Evolutionary conservation across 768 basidiomycete species (phyloP), one percentile per base, ranked within the genome.

Genomic region (Boletus speciosus): DNA sequence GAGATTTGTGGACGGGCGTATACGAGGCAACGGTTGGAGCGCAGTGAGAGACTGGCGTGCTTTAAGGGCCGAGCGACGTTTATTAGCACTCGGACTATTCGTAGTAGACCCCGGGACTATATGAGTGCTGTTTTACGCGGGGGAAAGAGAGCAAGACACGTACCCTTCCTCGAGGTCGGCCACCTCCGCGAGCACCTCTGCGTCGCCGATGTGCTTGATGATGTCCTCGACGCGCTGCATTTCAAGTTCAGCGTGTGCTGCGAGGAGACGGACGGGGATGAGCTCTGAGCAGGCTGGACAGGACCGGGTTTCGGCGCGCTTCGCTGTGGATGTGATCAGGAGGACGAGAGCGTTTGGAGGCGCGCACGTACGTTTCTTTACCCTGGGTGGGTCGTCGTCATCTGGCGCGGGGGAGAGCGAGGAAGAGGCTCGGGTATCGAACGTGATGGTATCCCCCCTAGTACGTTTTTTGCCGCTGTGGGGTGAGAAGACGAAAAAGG

Each of bases 241-340:
- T 67, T 93, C 90, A 27, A 91, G 75, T 39, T 76, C 76, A 4
- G 79, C 76, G 60, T 92, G 90, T 52, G 73, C 76, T 3, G 74
- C 75, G 15, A 92, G 75, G n/a, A 91, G 76, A 12, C 89, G 83
- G 23, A 90, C 64, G 14, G 90, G 89, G 39, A 93, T 86, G 37
- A 66, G 66, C 65, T 92, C 89, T 14, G 77, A 72, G 70, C 90
- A 93, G 37, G 86, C 81, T 2, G 90, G 90, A 63, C 90, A 93
- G 54, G 74, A 74, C 53, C 83, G 76, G 3, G 87, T 92, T 65
- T 90, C 88, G 16, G 85, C 88, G 41, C 85, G 81, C 66, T 83
- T 88, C 4, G 77, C 87, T 89, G 53, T 47, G 49, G 27, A 31
- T n/a, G 11, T 38, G 47, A 47, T 55, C 10, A 55, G 44, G 5